These are phyloP conservation scores for Kwoniella shivajii DNA, from an alignment of 1,284 basidiomycete species.

Conservation along the genomic window DNA sequence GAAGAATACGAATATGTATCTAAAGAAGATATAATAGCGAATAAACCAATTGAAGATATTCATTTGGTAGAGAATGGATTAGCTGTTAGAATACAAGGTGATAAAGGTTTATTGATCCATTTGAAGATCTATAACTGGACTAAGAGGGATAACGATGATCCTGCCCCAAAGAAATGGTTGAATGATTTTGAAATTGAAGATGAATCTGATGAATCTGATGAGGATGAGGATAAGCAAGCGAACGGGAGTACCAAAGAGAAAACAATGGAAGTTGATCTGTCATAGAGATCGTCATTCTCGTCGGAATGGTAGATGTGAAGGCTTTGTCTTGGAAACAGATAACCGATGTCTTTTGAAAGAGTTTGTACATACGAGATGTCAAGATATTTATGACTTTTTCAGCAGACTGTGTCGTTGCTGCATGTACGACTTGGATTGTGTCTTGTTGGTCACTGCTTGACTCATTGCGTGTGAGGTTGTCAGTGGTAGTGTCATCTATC, in stretches of 20 bases:
- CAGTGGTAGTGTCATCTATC: too few relatives aligned
- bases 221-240: not conserved
- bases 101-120: constrained; percentile 5
- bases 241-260: not conserved
- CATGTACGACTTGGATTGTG: too few relatives aligned
- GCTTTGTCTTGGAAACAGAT: too few relatives aligned
- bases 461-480: too few relatives aligned
- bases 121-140: not conserved
- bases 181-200: not conserved
- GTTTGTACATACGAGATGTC: too few relatives aligned
- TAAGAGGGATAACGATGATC: not conserved
- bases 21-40: not conserved
- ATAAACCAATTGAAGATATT: not conserved
- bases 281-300: too few relatives aligned
- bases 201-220: not conserved
- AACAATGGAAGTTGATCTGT: not conserved
- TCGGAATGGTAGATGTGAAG: too few relatives aligned
- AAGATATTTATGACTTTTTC: too few relatives aligned
- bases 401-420: too few relatives aligned
- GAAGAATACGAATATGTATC: too few relatives aligned
- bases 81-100: not conserved
- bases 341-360: too few relatives aligned
- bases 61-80: not conserved
- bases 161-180: not conserved
- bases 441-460: too few relatives aligned